phyloP scores from a whole-genome alignment of 345 rosid species.

The Raphanus raphanistrum region DNA sequence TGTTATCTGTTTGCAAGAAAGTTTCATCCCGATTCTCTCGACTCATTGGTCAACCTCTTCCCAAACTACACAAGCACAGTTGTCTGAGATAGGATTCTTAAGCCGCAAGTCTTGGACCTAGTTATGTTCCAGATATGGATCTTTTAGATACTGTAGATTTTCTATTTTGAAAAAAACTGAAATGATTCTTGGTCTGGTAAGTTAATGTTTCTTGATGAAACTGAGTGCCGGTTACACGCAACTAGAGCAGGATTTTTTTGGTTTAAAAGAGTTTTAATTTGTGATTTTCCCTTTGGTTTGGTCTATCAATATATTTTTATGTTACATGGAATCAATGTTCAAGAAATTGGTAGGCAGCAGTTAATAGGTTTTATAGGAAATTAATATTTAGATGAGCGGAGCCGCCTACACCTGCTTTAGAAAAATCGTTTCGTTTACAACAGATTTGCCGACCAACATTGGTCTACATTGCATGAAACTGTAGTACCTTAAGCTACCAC shows the following conservation, averaged over 20 bases:
- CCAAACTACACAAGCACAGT: slow-evolving; percentile 57
- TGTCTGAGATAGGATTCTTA: slow-evolving; percentile 36
- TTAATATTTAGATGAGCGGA: no score
- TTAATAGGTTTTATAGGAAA: no score
- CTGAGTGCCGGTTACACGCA: slow-evolving; percentile 12
- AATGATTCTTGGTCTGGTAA: slow-evolving; percentile 3
- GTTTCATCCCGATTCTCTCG: slow-evolving; percentile 67
- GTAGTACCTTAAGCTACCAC: no score
- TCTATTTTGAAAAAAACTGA: slow-evolving; percentile 1
- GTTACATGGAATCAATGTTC: no score
- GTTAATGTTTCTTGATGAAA: slow-evolving; percentile 19
- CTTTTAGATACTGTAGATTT: slow-evolving; percentile 30
- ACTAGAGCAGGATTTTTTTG: slow-evolving; percentile 18
- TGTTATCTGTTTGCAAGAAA: slow-evolving; percentile 94
- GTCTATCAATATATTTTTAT: no score
- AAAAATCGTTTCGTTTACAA: no score
- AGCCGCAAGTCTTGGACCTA: slow-evolving; percentile 20
- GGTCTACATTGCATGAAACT: no score
- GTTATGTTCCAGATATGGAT: slow-evolving; percentile 10
- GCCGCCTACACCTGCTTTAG: no score
- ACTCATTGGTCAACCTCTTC: slow-evolving; percentile 67
- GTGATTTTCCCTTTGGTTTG: neutral
- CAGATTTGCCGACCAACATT: no score
- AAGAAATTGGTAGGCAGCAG: no score
- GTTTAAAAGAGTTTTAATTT: neutral